Conservation (phyloP, 345 rosid species). For the Stellera chamaejasme region DNA sequence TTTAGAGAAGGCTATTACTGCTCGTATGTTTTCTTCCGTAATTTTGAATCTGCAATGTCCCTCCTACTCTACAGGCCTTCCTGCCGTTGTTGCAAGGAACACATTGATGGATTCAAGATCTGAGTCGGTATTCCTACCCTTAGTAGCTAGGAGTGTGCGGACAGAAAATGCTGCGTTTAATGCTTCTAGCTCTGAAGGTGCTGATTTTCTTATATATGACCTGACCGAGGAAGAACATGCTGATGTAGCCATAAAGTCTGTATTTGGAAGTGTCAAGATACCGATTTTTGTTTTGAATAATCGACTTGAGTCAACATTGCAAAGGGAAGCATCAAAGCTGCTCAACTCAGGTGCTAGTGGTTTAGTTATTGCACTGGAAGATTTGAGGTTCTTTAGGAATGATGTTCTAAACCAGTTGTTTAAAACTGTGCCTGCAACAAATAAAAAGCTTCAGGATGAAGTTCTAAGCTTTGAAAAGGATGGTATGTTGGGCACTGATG, state of each 20-base stretch:
- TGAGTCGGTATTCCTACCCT: constrained; percentile 68
- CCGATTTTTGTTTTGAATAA: constrained; percentile 40
- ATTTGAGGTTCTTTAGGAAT: constrained; percentile 47
- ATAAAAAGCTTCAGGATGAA: constrained; percentile 21
- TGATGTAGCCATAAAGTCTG: constrained; percentile 28
- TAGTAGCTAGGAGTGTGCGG: constrained; percentile 75
- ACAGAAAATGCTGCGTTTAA: constrained; percentile 45
- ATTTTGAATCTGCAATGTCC: constrained; percentile 5
- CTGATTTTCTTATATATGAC: constrained; percentile 73
- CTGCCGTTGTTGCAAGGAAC: constrained; percentile 85
- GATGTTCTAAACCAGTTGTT: constrained; percentile 42
- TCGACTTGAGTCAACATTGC: constrained; percentile 16
- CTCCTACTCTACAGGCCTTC: constrained; percentile 55
- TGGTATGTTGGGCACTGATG: constrained; percentile 14
- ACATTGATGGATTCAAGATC: constrained; percentile 64
- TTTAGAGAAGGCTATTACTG: too few relatives aligned
- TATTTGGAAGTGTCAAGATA: constrained; percentile 51
- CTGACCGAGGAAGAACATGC: constrained; percentile 25
- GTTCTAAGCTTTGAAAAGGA: constrained; percentile 14
- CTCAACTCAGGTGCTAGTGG: constrained; percentile 65
- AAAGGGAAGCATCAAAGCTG: constrained; percentile 27
- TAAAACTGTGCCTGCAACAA: constrained; percentile 17
- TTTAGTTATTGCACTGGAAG: constrained; percentile 61
- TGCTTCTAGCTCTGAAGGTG: constrained; percentile 90
- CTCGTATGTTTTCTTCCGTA: neutral